These are phyloP conservation scores for Fusarium sp. DNA, from an alignment of 2,329 filamentous ascomycete genomes.

Conservation along the genomic window DNA sequence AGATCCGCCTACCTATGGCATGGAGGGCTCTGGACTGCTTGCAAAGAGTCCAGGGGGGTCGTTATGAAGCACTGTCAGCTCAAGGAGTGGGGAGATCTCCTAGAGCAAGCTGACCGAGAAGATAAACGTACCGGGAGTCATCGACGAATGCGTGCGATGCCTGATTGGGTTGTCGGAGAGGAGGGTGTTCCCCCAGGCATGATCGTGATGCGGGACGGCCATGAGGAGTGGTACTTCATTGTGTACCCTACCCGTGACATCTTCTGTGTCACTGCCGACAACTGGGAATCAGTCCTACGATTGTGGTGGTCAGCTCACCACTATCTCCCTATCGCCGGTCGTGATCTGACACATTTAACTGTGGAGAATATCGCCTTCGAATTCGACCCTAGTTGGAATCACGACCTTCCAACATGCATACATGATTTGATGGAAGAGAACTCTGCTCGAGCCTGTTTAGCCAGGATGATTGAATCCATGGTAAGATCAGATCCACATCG, in stretches of 20 bases:
- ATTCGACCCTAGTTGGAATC: constrained; percentile 4
- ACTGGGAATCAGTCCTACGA: background rate
- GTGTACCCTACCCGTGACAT: background rate
- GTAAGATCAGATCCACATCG: rapidly evolving
- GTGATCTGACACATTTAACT: background rate
- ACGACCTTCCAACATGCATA: background rate
- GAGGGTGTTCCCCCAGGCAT: background rate
- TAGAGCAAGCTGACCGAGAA: background rate
- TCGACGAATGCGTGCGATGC: background rate
- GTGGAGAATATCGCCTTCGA: background rate
- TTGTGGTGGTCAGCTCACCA: background rate
- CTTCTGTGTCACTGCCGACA: background rate
- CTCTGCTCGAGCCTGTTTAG: background rate
- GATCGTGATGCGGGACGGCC: background rate
- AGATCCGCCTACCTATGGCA: constrained; percentile 7
- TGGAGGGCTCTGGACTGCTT: constrained; percentile 4
- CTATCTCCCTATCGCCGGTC: background rate
- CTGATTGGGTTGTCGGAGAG: background rate
- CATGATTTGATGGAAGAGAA: background rate
- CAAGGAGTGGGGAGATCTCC: background rate
- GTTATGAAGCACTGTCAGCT: constrained; percentile 7
- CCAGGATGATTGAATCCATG: background rate
- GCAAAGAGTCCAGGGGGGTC: constrained; percentile 2
- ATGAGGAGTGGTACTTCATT: background rate
- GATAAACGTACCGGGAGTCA: background rate